Evolutionary conservation across 2,329 filamentous ascomycete genomes (phyloP), one percentile per base, ranked within the genome.

Genomic region (Monosporascus sp.): DNA sequence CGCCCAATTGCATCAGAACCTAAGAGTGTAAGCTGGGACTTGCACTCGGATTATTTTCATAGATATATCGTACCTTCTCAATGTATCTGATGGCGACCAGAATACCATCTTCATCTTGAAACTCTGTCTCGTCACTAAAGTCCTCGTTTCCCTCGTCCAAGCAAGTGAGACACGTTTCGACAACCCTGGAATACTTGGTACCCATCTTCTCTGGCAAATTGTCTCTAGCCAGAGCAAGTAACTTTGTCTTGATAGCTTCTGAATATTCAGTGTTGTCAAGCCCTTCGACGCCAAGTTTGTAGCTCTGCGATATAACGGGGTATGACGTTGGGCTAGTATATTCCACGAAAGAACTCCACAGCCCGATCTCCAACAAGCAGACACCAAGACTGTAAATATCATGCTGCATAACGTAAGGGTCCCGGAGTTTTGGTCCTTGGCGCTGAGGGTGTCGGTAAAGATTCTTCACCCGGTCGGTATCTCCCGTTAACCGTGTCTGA

Each of bases 371-470:
- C 0, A 80, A 60, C 0, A 81, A 62, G 47, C 72, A 74, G 2
- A 79, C 74, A 0, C 77, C 78, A 0, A 80, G 69, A 53, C 74
- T 77, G 59, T 79, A 80, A 9, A 80, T 76, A 55, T 80, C 76
- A 59, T 81, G 77, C 42, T 60, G 60, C 61, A 65, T 64, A 20
- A 55, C 34, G 46, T 55, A 63, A 15, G 57, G 47, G 5, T 58
- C 56, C 20, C 54, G 18, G 2, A 54, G 39, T 8, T 36, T 27
- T 3, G 36, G 7, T 1, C 57, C 55, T 25, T 60, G 58, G 6
- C 57, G 48, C 20, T 50, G 47, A 4, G 58, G 57, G n/a, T 62
- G 58, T 3, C 58, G 57, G 27, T 62, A 61, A 11, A 62, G 20
- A 38, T 60, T 55, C 25, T 48, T 48, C 47, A 56, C 52, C 54